Conservation (phyloP, 2,329 filamentous ascomycete species). For the Cladosporium sp. region DNA sequence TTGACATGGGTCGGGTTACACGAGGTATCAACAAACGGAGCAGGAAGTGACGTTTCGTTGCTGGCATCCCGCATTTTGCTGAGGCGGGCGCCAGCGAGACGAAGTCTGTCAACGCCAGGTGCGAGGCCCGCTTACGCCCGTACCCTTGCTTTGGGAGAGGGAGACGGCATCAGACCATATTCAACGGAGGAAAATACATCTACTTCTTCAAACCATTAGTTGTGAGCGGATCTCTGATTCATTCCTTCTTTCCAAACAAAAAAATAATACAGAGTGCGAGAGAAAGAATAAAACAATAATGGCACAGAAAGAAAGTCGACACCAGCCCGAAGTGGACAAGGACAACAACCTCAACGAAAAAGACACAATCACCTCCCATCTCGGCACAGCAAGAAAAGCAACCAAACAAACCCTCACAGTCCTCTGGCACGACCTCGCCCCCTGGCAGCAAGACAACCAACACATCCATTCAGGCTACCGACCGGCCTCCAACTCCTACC, state of each 20-base stretch:
- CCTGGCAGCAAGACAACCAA: slow-evolving; percentile 39
- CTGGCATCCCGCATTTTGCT: slow-evolving; percentile 6
- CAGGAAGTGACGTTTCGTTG: slow-evolving; percentile 8
- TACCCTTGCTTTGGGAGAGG: not conserved
- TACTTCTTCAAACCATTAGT: too few relatives aligned
- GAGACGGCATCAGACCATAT: slow-evolving; percentile 2
- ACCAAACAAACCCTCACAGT: slow-evolving; percentile 38
- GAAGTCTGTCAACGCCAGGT: not conserved
- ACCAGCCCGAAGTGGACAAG: not conserved
- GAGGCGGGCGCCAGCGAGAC: slow-evolving; percentile 8
- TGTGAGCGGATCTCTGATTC: too few relatives aligned
- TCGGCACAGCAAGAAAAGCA: too few relatives aligned
- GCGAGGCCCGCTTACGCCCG: slow-evolving; percentile 1
- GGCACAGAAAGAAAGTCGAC: not conserved
- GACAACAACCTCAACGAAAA: not conserved
- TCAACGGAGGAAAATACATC: too few relatives aligned
- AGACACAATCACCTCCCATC: not conserved
- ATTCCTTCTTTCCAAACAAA: too few relatives aligned
- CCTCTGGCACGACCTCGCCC: slow-evolving; percentile 42
- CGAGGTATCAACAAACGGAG: not conserved
- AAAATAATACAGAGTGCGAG: too few relatives aligned
- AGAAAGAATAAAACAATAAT: too few relatives aligned
- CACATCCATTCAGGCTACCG: not conserved
- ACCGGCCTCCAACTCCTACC: not conserved
- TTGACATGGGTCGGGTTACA: too few relatives aligned